Evolutionary conservation across 2,329 filamentous ascomycete species (phyloP).

Genomic region (Aurifilum marmelostoma): DNA sequence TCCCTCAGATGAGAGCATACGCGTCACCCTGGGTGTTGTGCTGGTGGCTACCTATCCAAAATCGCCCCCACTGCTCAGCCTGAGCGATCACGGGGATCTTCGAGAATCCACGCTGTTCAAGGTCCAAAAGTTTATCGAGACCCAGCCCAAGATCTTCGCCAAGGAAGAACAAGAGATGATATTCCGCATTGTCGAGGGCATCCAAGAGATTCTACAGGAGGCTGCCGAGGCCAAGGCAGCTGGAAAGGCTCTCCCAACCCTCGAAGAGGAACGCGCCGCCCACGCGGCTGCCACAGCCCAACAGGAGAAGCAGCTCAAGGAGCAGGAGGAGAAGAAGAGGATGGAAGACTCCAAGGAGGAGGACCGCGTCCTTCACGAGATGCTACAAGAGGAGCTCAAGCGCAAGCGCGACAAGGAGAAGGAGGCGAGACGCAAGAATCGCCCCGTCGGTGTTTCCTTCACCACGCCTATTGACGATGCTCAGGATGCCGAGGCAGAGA

Average conservation of each 20-base stretch:
- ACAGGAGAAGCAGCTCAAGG: constrained; percentile 59
- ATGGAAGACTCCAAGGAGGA: constrained; percentile 66
- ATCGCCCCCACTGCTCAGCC: constrained; percentile 71
- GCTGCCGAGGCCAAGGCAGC: constrained; percentile 77
- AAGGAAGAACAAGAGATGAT: constrained; percentile 62
- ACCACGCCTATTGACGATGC: constrained; percentile 34
- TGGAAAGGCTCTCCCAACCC: constrained; percentile 76
- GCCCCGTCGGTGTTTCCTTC: constrained; percentile 32
- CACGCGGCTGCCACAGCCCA: constrained; percentile 74
- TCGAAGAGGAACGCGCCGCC: constrained; percentile 85
- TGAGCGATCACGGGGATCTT: constrained; percentile 67
- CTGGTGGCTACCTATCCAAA: constrained; percentile 92
- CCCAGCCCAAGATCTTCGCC: constrained; percentile 57
- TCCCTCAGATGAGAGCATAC: constrained; percentile 71
- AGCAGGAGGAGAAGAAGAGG: constrained; percentile 56
- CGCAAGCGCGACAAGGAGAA: constrained; percentile 67
- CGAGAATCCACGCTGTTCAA: constrained; percentile 72
- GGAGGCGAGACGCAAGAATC: constrained; percentile 66
- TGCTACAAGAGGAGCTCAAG: constrained; percentile 73
- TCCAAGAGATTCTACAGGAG: constrained; percentile 81
- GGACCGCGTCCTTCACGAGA: constrained; percentile 68
- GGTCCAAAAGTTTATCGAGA: constrained; percentile 66
- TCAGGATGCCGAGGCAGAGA: constrained; percentile 36
- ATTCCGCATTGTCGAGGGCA: constrained; percentile 67
- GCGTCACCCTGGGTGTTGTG: constrained; percentile 73